phyloP scores from a whole-genome alignment of 352 stramenopile genomes.

The Globisporangium emineosum region DNA sequence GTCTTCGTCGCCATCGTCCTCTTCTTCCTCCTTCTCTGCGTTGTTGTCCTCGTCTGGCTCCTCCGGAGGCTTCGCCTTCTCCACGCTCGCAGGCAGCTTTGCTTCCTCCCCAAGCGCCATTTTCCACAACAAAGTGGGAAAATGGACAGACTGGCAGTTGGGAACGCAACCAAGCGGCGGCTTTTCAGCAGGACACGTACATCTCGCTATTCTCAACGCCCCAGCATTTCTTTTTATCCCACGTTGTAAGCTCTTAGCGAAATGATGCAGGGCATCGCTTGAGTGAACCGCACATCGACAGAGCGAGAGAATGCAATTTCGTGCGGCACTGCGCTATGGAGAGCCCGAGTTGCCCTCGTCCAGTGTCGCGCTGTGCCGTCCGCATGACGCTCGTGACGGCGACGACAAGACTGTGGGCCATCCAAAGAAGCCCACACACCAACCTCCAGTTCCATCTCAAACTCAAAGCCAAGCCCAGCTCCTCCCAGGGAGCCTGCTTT shows the following conservation, averaged over 20 bases:
- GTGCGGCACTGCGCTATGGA: not conserved
- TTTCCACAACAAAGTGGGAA: not conserved
- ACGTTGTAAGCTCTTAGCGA: too few species aligned
- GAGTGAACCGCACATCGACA: not conserved
- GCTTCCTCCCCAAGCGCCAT: slow-evolving; percentile 9
- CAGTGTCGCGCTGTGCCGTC: not conserved
- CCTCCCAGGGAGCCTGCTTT: slow-evolving; percentile 9
- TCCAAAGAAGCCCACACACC: slow-evolving; percentile 12
- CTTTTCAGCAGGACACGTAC: not conserved
- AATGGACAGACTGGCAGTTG: not conserved
- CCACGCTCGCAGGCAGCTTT: not conserved
- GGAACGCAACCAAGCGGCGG: not conserved
- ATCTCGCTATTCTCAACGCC: not conserved
- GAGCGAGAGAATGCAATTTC: slow-evolving; percentile 12
- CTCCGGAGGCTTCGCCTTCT: slow-evolving; percentile 1
- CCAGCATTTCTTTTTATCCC: not conserved
- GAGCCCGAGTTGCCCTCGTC: not conserved
- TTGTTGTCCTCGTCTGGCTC: slow-evolving; percentile 19
- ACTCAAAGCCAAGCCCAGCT: not conserved
- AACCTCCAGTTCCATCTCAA: not conserved
- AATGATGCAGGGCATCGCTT: not conserved
- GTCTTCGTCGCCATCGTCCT: slow-evolving; percentile 18
- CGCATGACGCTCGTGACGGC: not conserved
- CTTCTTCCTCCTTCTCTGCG: slow-evolving; percentile 19
- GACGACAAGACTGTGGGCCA: too few species aligned